Conservation (phyloP, 176 grass and related monocot species). For the Cenchrus americanus region DNA sequence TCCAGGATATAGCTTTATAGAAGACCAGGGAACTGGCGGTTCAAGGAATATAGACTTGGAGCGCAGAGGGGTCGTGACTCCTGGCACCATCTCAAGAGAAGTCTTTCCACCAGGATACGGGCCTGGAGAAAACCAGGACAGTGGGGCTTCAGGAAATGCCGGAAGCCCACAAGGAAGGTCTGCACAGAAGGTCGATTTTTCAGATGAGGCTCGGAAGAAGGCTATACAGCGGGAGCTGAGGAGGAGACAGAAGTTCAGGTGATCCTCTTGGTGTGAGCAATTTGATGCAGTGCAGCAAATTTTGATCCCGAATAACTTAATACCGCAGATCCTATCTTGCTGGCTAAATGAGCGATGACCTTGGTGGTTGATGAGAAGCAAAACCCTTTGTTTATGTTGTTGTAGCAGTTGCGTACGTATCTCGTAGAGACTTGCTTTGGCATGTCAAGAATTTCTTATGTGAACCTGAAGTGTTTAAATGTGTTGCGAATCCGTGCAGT, state of each 20-base stretch:
- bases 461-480: neutral
- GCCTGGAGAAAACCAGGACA: slow-evolving; percentile 26
- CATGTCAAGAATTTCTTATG: neutral
- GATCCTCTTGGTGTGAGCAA: neutral
- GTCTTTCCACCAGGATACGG: slow-evolving; percentile 32
- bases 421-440: slow-evolving; percentile 1
- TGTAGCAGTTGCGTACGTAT: slow-evolving; percentile 4
- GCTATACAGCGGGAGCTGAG: slow-evolving; percentile 59
- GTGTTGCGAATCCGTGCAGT: slow-evolving; percentile 17
- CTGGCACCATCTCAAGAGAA: slow-evolving; percentile 14
- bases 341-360: neutral
- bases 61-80: neutral
- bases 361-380: neutral
- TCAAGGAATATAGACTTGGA: slow-evolving; percentile 8
- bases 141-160: neutral
- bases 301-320: slow-evolving; percentile 3
- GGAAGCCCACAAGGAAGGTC: slow-evolving; percentile 14
- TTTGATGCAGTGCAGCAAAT: slow-evolving; percentile 9
- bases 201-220: slow-evolving; percentile 47
- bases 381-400: neutral
- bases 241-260: slow-evolving; percentile 35
- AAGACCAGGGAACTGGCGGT: neutral
- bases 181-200: slow-evolving; percentile 15
- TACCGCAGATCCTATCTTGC: neutral
- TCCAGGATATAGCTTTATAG: slow-evolving; percentile 8